Conservation (phyloP, 371 early-diverging fungal species). For the Syncephalastrum racemosum region DNA sequence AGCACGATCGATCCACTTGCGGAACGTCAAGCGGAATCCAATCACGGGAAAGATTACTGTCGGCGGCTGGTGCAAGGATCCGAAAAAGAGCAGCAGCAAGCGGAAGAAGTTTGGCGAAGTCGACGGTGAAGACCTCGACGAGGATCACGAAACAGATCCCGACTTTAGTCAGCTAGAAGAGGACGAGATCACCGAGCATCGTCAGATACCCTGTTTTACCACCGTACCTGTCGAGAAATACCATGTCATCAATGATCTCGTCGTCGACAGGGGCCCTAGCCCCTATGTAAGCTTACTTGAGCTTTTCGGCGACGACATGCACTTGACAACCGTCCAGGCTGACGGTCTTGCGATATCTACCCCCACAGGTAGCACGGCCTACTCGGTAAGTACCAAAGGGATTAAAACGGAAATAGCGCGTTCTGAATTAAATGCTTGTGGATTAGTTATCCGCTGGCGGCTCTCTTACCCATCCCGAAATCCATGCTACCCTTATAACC, state of each 20-base stretch:
- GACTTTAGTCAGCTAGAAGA: constrained; percentile 5
- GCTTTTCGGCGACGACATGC: constrained; percentile 86
- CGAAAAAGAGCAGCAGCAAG: constrained; percentile 12
- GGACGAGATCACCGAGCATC: constrained; percentile 22
- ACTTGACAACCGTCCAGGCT: constrained; percentile 82
- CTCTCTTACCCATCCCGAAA: constrained; percentile 91
- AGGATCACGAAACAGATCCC: constrained; percentile 10
- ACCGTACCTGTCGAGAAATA: constrained; percentile 55
- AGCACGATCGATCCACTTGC: constrained; percentile 24
- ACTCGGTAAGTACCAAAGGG: constrained; percentile 62
- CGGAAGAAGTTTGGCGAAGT: constrained; percentile 51
- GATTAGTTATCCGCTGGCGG: constrained; percentile 87
- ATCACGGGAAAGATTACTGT: constrained; percentile 48
- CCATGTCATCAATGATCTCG: constrained; percentile 79
- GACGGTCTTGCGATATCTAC: constrained; percentile 94
- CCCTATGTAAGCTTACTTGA: constrained; percentile 89
- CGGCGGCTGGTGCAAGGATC: constrained; percentile 38
- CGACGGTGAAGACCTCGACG: constrained; percentile 35
- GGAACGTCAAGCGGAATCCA: constrained; percentile 43
- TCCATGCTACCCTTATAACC: constrained; percentile 88
- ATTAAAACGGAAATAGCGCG: neutral
- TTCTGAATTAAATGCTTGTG: neutral
- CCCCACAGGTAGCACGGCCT: constrained; percentile 97
- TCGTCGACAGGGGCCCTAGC: constrained; percentile 88
- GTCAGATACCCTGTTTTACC: constrained; percentile 48